phyloP scores from a whole-genome alignment of 2,329 filamentous ascomycete species.

The Cercospora janseana region DNA sequence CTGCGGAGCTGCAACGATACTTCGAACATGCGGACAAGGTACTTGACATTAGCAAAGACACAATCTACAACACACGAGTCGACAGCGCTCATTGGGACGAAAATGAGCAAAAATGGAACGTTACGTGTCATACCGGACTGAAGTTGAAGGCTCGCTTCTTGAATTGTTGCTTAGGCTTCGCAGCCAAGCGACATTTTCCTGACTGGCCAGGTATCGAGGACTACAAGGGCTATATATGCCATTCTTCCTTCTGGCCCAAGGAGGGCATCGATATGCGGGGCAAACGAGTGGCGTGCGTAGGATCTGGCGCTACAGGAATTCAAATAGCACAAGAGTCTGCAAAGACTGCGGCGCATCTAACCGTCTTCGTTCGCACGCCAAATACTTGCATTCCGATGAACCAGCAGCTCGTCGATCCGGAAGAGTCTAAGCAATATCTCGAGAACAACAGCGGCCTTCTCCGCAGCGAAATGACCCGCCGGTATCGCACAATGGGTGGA shows the following conservation, averaged over 20 bases:
- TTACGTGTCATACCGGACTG: constrained; percentile 52
- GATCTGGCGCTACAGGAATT: constrained; percentile 44
- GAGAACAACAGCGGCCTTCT: constrained; percentile 12
- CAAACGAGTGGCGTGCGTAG: constrained; percentile 44
- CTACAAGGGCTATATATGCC: constrained; percentile 24
- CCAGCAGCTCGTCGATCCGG: constrained; percentile 36
- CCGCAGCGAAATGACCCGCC: constrained; percentile 39
- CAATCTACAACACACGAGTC: constrained; percentile 57
- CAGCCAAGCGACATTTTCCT: constrained; percentile 15
- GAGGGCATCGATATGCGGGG: constrained; percentile 24
- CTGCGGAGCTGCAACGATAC: constrained; percentile 53
- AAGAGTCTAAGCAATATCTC: constrained; percentile 20
- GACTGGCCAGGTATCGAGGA: constrained; percentile 21
- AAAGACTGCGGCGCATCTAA: constrained; percentile 43
- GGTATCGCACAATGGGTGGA: constrained; percentile 21
- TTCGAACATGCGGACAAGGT: constrained; percentile 61
- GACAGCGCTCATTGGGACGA: constrained; percentile 54
- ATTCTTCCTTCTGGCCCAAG: constrained; percentile 43
- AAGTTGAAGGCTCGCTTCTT: constrained; percentile 20
- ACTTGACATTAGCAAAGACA: constrained; percentile 57
- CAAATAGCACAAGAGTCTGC: constrained; percentile 37
- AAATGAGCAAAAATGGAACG: constrained; percentile 48
- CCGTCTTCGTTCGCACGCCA: constrained; percentile 65
- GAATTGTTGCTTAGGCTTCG: constrained; percentile 17
- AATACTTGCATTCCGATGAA: constrained; percentile 64